Base-by-base conservation (phyloP, 2,329 filamentous ascomycete genomes). In the Pyrenochaeta sp. region DNA sequence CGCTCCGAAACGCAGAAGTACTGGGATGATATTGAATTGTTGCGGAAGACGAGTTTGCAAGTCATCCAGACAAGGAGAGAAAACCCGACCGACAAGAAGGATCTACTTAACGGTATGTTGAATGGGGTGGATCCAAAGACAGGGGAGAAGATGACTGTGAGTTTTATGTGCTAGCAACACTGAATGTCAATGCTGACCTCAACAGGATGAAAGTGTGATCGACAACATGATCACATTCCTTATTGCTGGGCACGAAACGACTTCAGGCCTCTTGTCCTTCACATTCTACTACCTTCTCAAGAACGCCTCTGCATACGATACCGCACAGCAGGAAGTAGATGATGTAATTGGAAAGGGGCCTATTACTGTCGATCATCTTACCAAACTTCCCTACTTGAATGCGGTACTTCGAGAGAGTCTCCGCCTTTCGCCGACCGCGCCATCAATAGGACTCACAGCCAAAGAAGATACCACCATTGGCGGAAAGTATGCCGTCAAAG, bases 151-250 rank as follows among this genome's bases (percentile, higher is more conserved):
- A 79, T 91, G 62, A 83, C 78, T 10, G 67, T 67, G 24, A 55
- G 65, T 54, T 19, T 2, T 5, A 9, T 10, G 2, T 9, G 8
- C 5, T 22, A 1, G 6, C 3, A 2, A 43, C 13, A 25, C 13
- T 10, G 25, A 3, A 9, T 6, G 2, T 19, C 2, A 30, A 15
- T 15, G 27, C 40, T 68, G 24, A 68, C 8, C 5, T 40, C 1
- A 8, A 8, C n/a, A 68, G 4, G 84, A 90, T 4, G 83, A 84
- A 9, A 85, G 86, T 58, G 83, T 90, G 48, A 82, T 89, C 47
- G 87, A 90, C 73, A 89, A 91, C 72, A 87, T 91, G 64, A 85
- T 90, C 52, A 84, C 85, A 2, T 90, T 91, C 80, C 83, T 90
- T 40, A 87, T 66, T 68, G 84, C 66, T 37, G 68, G 71, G 3